Percentiles rank a stretch among this genome's conserved stretches.
These are phyloP conservation scores for Cucurbita moschata DNA, from an alignment of 306 rosid genomes.

Conservation along the genomic window DNA sequence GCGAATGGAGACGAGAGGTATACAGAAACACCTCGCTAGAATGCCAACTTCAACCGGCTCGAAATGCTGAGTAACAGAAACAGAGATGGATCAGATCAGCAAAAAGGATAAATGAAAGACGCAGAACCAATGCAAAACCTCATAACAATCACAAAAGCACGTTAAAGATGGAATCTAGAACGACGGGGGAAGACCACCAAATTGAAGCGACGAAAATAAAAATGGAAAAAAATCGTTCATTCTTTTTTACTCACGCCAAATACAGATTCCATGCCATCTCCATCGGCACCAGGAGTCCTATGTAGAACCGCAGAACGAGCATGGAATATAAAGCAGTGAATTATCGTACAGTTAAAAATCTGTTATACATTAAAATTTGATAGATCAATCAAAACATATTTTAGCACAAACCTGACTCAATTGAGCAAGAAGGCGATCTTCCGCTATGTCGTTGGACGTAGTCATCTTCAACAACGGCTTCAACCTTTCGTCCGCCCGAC, in stretches of 20 bases:
- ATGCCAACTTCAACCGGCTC: conserved; percentile 92
- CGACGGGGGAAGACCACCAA: not conserved
- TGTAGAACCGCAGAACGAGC: conserved; percentile 11
- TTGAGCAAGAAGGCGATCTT: conserved; percentile 77
- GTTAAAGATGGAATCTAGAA: not conserved
- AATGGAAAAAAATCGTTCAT: not conserved
- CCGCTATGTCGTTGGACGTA: conserved; percentile 55
- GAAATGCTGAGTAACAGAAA: conserved; percentile 47
- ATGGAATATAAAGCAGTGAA: conserved; percentile 11
- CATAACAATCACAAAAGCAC: no score
- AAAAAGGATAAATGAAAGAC: not conserved
- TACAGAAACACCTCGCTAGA: conserved; percentile 93
- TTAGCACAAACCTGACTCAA: conserved; percentile 54
- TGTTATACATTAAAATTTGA: not conserved
- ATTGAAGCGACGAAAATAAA: not conserved
- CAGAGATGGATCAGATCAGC: not conserved
- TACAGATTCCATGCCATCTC: conserved; percentile 8
- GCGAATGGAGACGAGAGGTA: conserved; percentile 88
- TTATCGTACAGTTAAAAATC: conserved; percentile 1
- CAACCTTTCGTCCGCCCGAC: conserved; percentile 80
- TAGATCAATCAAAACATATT: not conserved
- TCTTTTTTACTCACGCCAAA: conserved; percentile 1
- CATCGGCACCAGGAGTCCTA: conserved; percentile 6
- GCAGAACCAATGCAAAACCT: not conserved
- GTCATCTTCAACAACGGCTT: conserved; percentile 80